phyloP scores from a whole-genome alignment of 2,329 filamentous ascomycete genomes.

The Myotisia sp. region DNA sequence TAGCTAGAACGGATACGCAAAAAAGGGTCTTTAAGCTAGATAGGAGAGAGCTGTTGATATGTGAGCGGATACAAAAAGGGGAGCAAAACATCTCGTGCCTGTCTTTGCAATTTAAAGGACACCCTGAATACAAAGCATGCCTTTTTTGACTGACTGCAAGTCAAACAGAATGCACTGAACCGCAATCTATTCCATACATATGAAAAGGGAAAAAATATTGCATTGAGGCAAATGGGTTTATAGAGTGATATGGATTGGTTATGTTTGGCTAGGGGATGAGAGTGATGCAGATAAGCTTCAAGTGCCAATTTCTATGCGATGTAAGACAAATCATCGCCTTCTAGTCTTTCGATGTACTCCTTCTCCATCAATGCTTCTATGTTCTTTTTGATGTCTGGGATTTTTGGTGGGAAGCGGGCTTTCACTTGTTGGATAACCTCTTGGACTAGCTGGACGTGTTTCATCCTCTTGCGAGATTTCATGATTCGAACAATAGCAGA shows the following conservation, averaged over 20 bases:
- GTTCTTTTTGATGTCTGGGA: constrained; percentile 97
- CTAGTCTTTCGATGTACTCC: constrained; percentile 91
- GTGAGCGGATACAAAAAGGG: too few species aligned
- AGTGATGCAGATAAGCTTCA: constrained; percentile 18
- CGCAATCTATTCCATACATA: too few species aligned
- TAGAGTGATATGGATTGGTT: background rate
- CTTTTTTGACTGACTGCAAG: too few species aligned
- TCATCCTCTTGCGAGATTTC: constrained; percentile 99
- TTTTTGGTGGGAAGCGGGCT: constrained; percentile 79
- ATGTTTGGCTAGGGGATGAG: constrained; percentile 9
- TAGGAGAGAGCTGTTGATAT: too few species aligned
- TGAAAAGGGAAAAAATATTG: too few species aligned
- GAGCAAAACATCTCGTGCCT: too few species aligned
- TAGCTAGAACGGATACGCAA: too few species aligned
- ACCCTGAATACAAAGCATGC: too few species aligned
- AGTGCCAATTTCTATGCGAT: constrained; percentile 41
- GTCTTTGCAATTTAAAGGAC: too few species aligned
- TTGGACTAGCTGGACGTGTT: constrained; percentile 83
- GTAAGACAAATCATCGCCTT: constrained; percentile 83
- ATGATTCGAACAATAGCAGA: constrained; percentile 98
- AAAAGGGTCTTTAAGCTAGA: too few species aligned
- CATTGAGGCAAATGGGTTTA: background rate
- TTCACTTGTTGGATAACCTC: constrained; percentile 95
- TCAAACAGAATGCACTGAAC: too few species aligned
- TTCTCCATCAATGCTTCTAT: constrained; percentile 98